phyloP scores from a whole-genome alignment of 257 asterid species.

The Solanum medicagineum region DNA sequence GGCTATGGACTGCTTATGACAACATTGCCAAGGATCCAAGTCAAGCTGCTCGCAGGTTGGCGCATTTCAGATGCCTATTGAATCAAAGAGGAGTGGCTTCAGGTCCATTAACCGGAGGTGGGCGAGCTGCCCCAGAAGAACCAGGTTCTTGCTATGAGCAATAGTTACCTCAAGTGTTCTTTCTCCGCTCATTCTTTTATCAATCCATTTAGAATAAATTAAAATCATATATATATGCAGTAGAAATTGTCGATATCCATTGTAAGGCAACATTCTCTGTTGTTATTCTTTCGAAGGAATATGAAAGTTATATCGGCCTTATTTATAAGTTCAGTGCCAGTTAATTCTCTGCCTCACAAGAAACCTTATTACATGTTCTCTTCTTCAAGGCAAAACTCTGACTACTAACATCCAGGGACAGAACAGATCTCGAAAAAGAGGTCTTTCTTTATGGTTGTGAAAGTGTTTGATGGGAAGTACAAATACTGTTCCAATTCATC shows the following conservation, averaged over 20 bases:
- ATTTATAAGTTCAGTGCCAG: background rate
- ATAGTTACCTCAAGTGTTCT: background rate
- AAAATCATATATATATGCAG: background rate
- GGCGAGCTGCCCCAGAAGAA: conserved; percentile 44
- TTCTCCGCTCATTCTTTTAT: background rate
- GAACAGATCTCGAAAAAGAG: background rate
- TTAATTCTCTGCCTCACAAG: background rate
- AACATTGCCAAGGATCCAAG: conserved; percentile 48
- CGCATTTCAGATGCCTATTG: conserved; percentile 68
- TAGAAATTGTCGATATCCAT: background rate
- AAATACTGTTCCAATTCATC: background rate
- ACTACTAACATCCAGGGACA: background rate
- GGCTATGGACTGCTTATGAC: conserved; percentile 66
- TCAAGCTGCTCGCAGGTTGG: conserved; percentile 36
- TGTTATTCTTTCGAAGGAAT: background rate
- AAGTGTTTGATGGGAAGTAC: background rate
- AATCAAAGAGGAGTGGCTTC: conserved; percentile 92
- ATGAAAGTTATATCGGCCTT: background rate
- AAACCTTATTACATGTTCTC: background rate
- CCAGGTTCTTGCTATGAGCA: conserved; percentile 79
- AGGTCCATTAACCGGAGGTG: conserved; percentile 59
- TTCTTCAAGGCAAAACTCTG: background rate
- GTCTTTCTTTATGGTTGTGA: background rate
- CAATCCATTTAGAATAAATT: background rate
- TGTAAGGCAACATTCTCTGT: background rate